Percentiles rank a stretch among this genome's conserved stretches.
phyloP scores from a whole-genome alignment of 768 basidiomycete genomes.

The Dentipellis fragilis region DNA sequence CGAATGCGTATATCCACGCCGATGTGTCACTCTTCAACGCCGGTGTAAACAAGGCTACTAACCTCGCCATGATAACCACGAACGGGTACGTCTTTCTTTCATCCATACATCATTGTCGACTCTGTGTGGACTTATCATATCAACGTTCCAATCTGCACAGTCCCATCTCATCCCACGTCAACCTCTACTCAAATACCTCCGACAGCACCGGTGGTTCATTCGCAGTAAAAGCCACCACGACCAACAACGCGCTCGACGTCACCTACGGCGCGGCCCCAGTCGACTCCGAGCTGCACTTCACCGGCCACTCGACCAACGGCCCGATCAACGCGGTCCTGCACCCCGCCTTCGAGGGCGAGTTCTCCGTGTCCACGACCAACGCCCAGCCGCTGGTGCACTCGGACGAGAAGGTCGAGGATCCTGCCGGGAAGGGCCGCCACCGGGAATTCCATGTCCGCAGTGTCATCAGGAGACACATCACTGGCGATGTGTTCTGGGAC shows the following conservation, averaged over 20 bases:
- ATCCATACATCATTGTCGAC: neutral
- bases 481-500: neutral
- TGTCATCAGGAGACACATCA: too few species aligned
- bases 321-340: slow-evolving; percentile 20
- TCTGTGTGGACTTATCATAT: neutral
- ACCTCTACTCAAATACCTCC: slow-evolving; percentile 22
- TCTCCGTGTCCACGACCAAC: slow-evolving; percentile 21
- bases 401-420: slow-evolving; percentile 19
- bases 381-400: slow-evolving; percentile 14
- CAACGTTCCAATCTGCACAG: slow-evolving; percentile 16
- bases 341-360: slow-evolving; percentile 32
- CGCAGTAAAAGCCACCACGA: slow-evolving; percentile 20
- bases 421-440: slow-evolving; percentile 24
- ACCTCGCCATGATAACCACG: slow-evolving; percentile 25
- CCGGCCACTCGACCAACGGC: slow-evolving; percentile 21
- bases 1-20: slow-evolving; percentile 13
- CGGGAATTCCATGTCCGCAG: slow-evolving; percentile 10
- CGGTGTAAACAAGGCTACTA: slow-evolving; percentile 16
- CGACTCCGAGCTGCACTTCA: slow-evolving; percentile 24
- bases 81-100: slow-evolving; percentile 30
- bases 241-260: slow-evolving; percentile 21
- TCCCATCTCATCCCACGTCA: slow-evolving; percentile 21
- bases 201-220: slow-evolving; percentile 22
- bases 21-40: slow-evolving; percentile 18
- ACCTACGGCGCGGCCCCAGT: slow-evolving; percentile 23